Evolutionary conservation across 345 rosid species (phyloP).

Genomic region (Eutrema heterophyllum): DNA sequence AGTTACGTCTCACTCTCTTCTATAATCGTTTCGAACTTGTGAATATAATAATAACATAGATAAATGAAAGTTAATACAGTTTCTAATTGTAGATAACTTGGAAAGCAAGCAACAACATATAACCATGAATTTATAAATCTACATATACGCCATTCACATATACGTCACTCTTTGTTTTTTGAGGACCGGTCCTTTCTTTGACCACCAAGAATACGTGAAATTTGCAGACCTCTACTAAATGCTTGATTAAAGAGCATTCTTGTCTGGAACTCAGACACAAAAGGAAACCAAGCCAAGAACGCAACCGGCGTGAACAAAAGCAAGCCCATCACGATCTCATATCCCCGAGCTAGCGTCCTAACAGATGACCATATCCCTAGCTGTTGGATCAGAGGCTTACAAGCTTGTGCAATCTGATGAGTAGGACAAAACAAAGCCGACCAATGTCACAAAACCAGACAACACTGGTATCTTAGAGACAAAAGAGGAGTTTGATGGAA

Average conservation of each 20-base stretch:
- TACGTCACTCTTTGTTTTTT: slow-evolving; percentile 46
- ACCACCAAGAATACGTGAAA: slow-evolving; percentile 87
- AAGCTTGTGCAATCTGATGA: slow-evolving; percentile 74
- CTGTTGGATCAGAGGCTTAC: slow-evolving; percentile 50
- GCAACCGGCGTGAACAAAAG: slow-evolving; percentile 82
- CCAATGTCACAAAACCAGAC: not conserved
- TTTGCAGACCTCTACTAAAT: slow-evolving; percentile 87
- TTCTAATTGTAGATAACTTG: not conserved
- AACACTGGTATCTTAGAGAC: not conserved
- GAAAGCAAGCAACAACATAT: not conserved
- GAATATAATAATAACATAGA: not conserved
- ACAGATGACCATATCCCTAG: slow-evolving; percentile 71
- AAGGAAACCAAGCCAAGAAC: slow-evolving; percentile 90
- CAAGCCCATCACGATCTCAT: slow-evolving; percentile 71
- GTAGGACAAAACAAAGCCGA: not conserved
- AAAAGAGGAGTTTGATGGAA: not conserved
- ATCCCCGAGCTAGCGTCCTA: slow-evolving; percentile 64
- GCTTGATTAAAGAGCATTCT: slow-evolving; percentile 95
- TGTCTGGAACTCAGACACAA: slow-evolving; percentile 83
- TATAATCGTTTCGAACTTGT: not conserved
- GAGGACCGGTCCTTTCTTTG: slow-evolving; percentile 62
- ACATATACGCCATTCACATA: not conserved
- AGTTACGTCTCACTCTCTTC: not conserved
- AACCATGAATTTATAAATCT: not conserved
- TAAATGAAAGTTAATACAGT: not conserved